A percentile compares a stretch with the other conserved stretches of the same genome.
phyloP scores from a whole-genome alignment of 148 eudicot genomes.

The Rhododendron williamsianum region DNA sequence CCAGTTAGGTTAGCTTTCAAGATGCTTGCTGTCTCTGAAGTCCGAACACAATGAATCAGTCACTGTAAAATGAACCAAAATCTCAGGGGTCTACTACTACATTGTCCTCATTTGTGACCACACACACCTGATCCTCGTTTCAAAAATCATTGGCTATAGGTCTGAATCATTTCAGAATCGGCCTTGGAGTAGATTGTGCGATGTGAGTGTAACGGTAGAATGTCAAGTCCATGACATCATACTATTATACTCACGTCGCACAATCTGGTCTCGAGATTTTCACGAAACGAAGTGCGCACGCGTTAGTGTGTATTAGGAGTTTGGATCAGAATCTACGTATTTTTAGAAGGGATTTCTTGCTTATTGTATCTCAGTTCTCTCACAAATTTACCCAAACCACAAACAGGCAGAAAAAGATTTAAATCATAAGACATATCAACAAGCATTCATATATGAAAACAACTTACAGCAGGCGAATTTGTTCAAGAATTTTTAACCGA shows the following conservation, averaged over 20 bases:
- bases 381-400: neutral
- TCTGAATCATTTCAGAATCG: neutral
- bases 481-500: neutral
- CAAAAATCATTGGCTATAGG: neutral
- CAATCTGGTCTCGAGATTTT: too few species aligned
- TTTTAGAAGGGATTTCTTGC: neutral
- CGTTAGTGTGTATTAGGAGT: too few species aligned
- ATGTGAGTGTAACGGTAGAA: too few species aligned
- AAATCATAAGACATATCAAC: neutral
- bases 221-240: too few species aligned
- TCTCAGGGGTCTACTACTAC: neutral
- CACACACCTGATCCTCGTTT: constrained; percentile 8
- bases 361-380: neutral
- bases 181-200: neutral
- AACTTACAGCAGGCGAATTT: neutral
- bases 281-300: too few species aligned
- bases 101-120: neutral
- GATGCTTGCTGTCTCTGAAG: neutral
- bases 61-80: neutral
- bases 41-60: neutral
- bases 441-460: neutral
- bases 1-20: neutral
- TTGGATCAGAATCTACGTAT: too few species aligned
- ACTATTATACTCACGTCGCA: too few species aligned
- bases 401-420: neutral